A percentile compares a stretch with the other conserved stretches of the same genome.
These are phyloP conservation scores for Yamadazyma atlantica DNA, from an alignment of 1,139 yeast species.

Conservation along the genomic window DNA sequence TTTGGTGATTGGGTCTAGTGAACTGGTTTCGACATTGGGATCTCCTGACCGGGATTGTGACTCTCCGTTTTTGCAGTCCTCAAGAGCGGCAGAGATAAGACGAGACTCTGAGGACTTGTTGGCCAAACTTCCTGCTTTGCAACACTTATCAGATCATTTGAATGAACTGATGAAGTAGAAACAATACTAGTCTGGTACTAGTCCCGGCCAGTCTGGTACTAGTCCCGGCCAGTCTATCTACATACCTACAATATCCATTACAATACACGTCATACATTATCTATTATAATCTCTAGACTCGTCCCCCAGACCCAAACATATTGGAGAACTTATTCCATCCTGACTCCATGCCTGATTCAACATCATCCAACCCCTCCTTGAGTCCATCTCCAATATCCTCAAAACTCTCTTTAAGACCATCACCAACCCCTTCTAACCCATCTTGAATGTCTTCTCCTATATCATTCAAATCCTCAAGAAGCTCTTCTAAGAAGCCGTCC, in stretches of 20 bases:
- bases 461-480: conserved; percentile 24
- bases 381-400: conserved; percentile 16
- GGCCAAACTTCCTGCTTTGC: conserved; percentile 15
- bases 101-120: conserved; percentile 5
- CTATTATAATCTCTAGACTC: too few species aligned
- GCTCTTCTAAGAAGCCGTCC: conserved; percentile 17
- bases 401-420: conserved; percentile 15
- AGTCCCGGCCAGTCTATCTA: too few species aligned
- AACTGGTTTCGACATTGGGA: conserved; percentile 15
- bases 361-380: conserved; percentile 13
- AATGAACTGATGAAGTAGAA: conserved; percentile 10
- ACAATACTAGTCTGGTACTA: too few species aligned
- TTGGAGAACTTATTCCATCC: conserved; percentile 6
- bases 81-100: conserved; percentile 3
- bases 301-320: conserved; percentile 7
- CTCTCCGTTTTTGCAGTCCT: conserved; percentile 26
- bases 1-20: conserved; percentile 5
- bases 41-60: conserved; percentile 24
- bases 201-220: too few species aligned
- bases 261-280: too few species aligned
- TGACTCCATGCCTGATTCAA: conserved; percentile 11
- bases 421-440: conserved; percentile 15
- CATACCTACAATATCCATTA: too few species aligned
- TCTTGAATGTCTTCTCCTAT: conserved; percentile 19
- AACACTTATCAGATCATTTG: conserved; percentile 15